Evolutionary conservation across 805 yeast species (phyloP).

Genomic region (Candida saitoana): DNA sequence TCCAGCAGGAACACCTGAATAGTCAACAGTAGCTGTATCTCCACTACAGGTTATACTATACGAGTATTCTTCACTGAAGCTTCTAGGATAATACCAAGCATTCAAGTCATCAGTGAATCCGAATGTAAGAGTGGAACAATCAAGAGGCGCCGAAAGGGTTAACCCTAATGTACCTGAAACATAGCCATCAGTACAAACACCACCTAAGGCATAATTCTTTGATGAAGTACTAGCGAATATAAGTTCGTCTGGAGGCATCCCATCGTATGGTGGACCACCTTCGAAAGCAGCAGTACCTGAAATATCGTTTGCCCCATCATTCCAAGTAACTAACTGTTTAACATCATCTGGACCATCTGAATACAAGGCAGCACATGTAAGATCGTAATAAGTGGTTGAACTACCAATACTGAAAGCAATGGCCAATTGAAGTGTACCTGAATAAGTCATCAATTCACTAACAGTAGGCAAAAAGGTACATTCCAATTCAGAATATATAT

Average conservation of each 20-base stretch:
- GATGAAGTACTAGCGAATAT: neutral
- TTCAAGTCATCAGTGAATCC: conserved; percentile 12
- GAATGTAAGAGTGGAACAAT: conserved; percentile 11
- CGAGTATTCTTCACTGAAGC: neutral
- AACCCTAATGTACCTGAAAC: conserved; percentile 14
- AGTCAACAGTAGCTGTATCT: conserved; percentile 1
- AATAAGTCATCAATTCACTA: conserved; percentile 8
- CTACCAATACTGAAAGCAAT: conserved; percentile 20
- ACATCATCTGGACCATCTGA: conserved; percentile 1
- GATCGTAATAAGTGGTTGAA: conserved; percentile 14
- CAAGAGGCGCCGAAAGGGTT: conserved; percentile 6
- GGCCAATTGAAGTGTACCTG: conserved; percentile 20
- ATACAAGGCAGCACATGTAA: conserved; percentile 15
- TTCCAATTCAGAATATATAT: conserved; percentile 13
- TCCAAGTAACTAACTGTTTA: conserved; percentile 13
- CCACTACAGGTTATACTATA: neutral
- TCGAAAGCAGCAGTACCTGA: conserved; percentile 10
- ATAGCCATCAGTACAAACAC: conserved; percentile 12
- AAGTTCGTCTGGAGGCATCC: neutral
- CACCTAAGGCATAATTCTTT: conserved; percentile 7
- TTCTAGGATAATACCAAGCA: conserved; percentile 12
- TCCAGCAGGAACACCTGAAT: conserved; percentile 3
- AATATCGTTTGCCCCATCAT: conserved; percentile 14
- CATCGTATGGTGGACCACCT: neutral
- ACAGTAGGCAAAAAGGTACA: conserved; percentile 16